Percentiles rank a stretch among this genome's conserved stretches.
Evolutionary conservation across 495 filamentous ascomycete genomes (phyloP).

Genomic region (Podospora australis): DNA sequence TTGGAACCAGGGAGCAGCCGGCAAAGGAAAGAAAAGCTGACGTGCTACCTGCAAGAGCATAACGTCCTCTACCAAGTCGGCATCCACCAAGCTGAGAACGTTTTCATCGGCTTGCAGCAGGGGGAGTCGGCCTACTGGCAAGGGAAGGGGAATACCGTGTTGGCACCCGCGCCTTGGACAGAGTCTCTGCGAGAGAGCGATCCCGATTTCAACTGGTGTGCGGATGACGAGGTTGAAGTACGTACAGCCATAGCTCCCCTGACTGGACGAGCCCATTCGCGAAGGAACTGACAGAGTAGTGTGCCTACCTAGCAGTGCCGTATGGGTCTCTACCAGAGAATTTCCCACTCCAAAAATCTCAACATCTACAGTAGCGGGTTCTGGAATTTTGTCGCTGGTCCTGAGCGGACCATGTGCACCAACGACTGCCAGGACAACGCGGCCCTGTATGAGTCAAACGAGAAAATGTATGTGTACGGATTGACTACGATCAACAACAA

Average conservation of each 20-base stretch:
- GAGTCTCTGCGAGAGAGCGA: conserved; percentile 27
- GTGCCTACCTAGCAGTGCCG: too few relatives aligned
- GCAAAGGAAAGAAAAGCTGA: too few relatives aligned
- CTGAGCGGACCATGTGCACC: conserved; percentile 20
- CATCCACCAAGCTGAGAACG: conserved; percentile 40
- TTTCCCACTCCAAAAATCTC: conserved; percentile 34
- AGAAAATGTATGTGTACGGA: conserved; percentile 40
- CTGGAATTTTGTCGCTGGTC: conserved; percentile 47
- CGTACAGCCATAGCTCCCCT: background rate
- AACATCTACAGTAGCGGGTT: conserved; percentile 44
- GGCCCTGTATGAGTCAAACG: conserved; percentile 30
- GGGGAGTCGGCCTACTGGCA: conserved; percentile 43
- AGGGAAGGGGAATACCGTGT: conserved; percentile 34
- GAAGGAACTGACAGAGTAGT: too few relatives aligned
- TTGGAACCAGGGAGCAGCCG: too few relatives aligned
- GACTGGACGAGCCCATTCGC: background rate
- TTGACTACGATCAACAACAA: conserved; percentile 38
- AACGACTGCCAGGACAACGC: conserved; percentile 42
- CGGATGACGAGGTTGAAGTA: conserved; percentile 28
- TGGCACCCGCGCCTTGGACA: conserved; percentile 43
- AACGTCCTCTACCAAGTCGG: conserved; percentile 46
- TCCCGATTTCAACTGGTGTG: conserved; percentile 42
- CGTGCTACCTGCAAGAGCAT: too few relatives aligned
- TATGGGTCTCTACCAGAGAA: conserved; percentile 40
- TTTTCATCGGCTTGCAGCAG: conserved; percentile 40